These are phyloP conservation scores for Xylaria sp. DNA, from an alignment of 2,329 filamentous ascomycete species.

Conservation along the genomic window DNA sequence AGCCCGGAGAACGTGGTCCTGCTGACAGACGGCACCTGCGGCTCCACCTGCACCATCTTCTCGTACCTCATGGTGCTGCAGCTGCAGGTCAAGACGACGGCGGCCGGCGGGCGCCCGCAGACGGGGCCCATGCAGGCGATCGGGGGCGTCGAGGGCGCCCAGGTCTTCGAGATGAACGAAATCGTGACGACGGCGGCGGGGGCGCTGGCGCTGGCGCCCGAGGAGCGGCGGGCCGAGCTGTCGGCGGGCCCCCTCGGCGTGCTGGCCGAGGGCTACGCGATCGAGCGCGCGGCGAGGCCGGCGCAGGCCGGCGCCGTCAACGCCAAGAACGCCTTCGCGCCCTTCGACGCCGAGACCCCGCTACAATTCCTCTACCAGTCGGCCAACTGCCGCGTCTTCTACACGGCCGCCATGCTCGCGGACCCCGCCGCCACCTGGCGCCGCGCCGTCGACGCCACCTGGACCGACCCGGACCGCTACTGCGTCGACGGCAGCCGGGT, in stretches of 20 bases:
- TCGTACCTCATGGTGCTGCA: slow-evolving; percentile 56
- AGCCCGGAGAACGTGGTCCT: slow-evolving; percentile 55
- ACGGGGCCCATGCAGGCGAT: slow-evolving; percentile 52
- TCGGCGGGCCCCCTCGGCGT: slow-evolving; percentile 32
- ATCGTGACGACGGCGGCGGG: slow-evolving; percentile 34
- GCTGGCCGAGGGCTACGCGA: slow-evolving; percentile 40
- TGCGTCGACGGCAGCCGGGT: slow-evolving; percentile 40
- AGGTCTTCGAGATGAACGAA: slow-evolving; percentile 38
- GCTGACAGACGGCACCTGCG: slow-evolving; percentile 58
- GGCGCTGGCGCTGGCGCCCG: slow-evolving; percentile 29
- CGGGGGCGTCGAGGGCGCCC: slow-evolving; percentile 51
- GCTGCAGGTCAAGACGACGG: slow-evolving; percentile 51
- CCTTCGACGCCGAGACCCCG: slow-evolving; percentile 39
- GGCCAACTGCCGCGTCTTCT: slow-evolving; percentile 50
- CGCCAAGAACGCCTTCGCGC: slow-evolving; percentile 41
- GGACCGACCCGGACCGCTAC: slow-evolving; percentile 35
- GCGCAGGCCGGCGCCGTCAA: slow-evolving; percentile 36
- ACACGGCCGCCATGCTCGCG: slow-evolving; percentile 46
- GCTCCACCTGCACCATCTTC: slow-evolving; percentile 59
- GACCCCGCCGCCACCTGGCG: slow-evolving; percentile 47
- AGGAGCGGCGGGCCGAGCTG: slow-evolving; percentile 21
- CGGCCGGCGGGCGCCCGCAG: slow-evolving; percentile 49
- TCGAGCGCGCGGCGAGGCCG: slow-evolving; percentile 31
- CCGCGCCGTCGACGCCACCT: slow-evolving; percentile 41
- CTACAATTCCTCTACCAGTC: slow-evolving; percentile 50